Evolutionary conservation across 352 stramenopile genomes (phyloP), one percentile per base, ranked within the genome.

Genomic region (Stephanocyclus meneghinianus): DNA sequence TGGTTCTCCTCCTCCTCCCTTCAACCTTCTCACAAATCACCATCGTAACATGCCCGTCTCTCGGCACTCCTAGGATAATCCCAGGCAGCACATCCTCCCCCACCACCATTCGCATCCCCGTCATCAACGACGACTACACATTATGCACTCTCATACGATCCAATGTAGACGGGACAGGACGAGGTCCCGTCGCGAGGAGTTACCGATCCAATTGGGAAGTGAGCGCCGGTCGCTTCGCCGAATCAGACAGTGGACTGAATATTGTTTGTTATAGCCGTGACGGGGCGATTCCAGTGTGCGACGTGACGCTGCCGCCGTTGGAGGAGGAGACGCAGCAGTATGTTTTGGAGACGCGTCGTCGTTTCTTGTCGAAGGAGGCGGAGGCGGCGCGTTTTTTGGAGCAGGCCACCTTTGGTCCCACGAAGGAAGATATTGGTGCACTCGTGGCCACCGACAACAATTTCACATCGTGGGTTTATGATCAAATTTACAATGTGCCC

Each of bases 301-400:
- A 79, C 18, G 15, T 79, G 0, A 75, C 61, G 2, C 13, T 79
- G 8, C 68, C 76, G 2, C n/a, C 29, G 6, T 42, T 73, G 32
- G 48, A 74, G 13, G 26, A 71, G 15, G 50, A 44, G 13, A 26
- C n/a, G 15, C 56, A 76, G 44, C 50, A 78, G 29, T 83, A 71
- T 26, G 42, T 83, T 0, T 53, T 83, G 42, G 63, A 73, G 37
- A 61, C n/a, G 13, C 68, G 45, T 70, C 40, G 29, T 18, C 8
- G 30, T 21, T 32, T n/a, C 1, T 29, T 65, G 16, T 40, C 53
- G 7, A 18, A n/a, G 18, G 51, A 74, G 37, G 76, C 67, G 40
- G 60, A 74, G n/a, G 73, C 80, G 9, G 76, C 83, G 35, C 53
- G 86, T 1, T 91, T 91, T 53, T 74, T 91, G 29, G 86, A 91